Percentiles rank a stretch among this genome's conserved stretches.
Conservation (phyloP, 73 alveolate genomes). For the Uronychia binucleata region DNA sequence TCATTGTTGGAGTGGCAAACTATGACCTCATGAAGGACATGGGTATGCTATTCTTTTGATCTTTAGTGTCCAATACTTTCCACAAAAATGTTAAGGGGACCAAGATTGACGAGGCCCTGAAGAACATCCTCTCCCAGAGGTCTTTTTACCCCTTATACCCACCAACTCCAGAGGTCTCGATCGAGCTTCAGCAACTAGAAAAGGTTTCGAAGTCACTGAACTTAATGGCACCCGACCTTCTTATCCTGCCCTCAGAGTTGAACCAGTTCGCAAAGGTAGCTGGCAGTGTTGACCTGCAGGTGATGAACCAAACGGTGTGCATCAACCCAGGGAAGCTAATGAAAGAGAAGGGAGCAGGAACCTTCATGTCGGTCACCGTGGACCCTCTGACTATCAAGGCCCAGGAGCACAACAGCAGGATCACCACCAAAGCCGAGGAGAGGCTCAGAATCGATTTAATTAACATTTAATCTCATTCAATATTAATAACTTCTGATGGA, state of each 20-base stretch:
- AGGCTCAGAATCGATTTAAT: constrained; percentile 3
- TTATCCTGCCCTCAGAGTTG: constrained; percentile 45
- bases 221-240: constrained; percentile 38
- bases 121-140: constrained; percentile 28
- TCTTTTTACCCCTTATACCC: constrained; percentile 60
- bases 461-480: neutral
- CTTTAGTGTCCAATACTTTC: neutral
- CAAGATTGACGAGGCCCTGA: constrained; percentile 24
- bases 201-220: neutral
- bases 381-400: constrained; percentile 8
- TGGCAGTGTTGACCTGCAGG: neutral
- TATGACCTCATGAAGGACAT: constrained; percentile 42
- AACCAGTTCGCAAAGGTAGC: constrained; percentile 37
- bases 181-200: constrained; percentile 41
- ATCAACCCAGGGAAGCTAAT: constrained; percentile 56
- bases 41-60: neutral
- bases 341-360: constrained; percentile 29
- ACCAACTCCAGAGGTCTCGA: constrained; percentile 12
- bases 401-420: neutral
- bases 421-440: neutral
- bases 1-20: constrained; percentile 17
- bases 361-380: constrained; percentile 31
- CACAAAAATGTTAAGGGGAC: constrained; percentile 23
- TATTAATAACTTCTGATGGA: neutral
- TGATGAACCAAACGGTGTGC: constrained; percentile 36